phyloP scores from a whole-genome alignment of 345 rosid genomes.

The Camelina sativa region DNA sequence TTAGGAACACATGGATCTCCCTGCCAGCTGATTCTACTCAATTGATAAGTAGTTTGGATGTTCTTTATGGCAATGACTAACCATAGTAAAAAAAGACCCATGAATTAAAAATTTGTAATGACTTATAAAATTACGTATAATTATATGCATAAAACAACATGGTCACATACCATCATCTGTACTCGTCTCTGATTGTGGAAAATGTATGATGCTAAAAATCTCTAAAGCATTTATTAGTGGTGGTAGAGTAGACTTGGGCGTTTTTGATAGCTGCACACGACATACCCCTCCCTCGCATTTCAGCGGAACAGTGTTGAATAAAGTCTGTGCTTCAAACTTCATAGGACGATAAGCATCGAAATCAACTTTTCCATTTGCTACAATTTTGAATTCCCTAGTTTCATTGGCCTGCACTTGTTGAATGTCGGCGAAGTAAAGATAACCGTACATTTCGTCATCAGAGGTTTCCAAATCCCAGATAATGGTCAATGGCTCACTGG shows the following conservation, averaged over 20 bases:
- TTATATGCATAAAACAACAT: neutral
- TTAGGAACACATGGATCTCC: conserved; percentile 58
- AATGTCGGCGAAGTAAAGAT: conserved; percentile 51
- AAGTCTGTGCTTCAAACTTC: conserved; percentile 14
- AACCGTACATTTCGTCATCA: conserved; percentile 22
- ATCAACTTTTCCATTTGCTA: conserved; percentile 14
- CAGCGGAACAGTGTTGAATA: neutral
- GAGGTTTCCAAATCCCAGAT: neutral
- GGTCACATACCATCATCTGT: conserved; percentile 39
- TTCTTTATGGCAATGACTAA: conserved; percentile 49
- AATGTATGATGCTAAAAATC: conserved; percentile 10
- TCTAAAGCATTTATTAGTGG: conserved; percentile 43
- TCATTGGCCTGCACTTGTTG: conserved; percentile 32
- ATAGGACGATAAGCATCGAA: conserved; percentile 21
- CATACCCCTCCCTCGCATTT: conserved; percentile 28
- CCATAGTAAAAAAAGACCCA: neutral
- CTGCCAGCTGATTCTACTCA: conserved; percentile 47
- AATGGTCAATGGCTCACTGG: conserved; percentile 11
- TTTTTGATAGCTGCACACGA: conserved; percentile 5
- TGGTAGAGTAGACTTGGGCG: conserved; percentile 36
- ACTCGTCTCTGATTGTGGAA: conserved; percentile 38
- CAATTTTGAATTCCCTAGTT: conserved; percentile 36
- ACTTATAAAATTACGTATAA: neutral
- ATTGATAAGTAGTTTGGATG: conserved; percentile 45
- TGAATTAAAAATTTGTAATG: neutral